Evolutionary conservation across 192 early-diverging fungal genomes (phyloP), one percentile per base, ranked within the genome.

Genomic region (Kappamyces sp.): DNA sequence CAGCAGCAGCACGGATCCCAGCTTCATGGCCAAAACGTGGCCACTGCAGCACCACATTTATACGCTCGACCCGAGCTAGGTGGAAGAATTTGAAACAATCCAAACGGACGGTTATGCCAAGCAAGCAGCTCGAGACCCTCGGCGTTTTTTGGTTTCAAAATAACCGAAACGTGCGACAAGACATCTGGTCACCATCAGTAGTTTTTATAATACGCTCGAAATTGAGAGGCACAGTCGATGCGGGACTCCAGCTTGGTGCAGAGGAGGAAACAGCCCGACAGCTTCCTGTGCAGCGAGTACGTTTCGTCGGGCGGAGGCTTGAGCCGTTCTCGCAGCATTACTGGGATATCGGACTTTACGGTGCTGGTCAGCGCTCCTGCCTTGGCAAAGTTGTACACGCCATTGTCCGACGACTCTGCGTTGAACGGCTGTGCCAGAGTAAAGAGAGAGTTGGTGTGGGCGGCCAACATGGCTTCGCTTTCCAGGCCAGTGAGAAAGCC

Each of bases 251-350:
- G 69, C 68, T 87, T 90, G 12, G 88, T 80, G 64, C 93, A 98
- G 15, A 96, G 68, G 68, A 98, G 70, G 65, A 93, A 96, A 0
- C 87, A 89, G 1, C 96, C 93, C 15, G 87, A 89, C 43, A 99
- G 78, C 65, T 96, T 99, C 37, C 92, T 77, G 59, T 99, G 96
- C 67, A 96, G 69, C 9, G 88, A 88, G 69, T 99, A 99, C 3
- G 90, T 91, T 67, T 95, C 93, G 59, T 99, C 96, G n/a, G 96
- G 96, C 3, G 96, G 96, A 8, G 96, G 96, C 4, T 90, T 95
- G 34, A 99, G 67, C 29, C 96, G 72, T 59, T 99, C 86, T 47
- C 84, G 77, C 51, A 99, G 77, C 96, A 99, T 99, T 5, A 89
- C 79, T 1, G 96, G 96, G 60, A 99, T 99, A 5, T 86, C 81